phyloP scores from a whole-genome alignment of 345 rosid genomes.

The Ailanthus altissimus region DNA sequence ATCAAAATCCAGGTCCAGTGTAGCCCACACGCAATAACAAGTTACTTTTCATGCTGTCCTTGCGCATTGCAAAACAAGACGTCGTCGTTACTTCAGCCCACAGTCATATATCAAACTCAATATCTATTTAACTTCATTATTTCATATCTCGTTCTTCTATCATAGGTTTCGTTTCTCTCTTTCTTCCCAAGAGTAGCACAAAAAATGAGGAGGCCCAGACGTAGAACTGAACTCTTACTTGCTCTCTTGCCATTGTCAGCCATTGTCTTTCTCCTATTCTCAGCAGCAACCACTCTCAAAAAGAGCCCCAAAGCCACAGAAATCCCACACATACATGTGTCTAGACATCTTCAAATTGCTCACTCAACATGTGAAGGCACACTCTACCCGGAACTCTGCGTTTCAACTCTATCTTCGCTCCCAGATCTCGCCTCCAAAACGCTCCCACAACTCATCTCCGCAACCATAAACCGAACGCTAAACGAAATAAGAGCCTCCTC shows the following conservation, averaged over 20 bases:
- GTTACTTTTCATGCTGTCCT: background rate
- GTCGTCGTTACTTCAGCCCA: background rate
- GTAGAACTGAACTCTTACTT: constrained; percentile 20
- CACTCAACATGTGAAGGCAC: constrained; percentile 51
- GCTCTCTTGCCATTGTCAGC: constrained; percentile 28
- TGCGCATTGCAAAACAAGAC: too few species aligned
- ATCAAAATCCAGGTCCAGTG: background rate
- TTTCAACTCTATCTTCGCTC: constrained; percentile 51
- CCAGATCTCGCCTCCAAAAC: constrained; percentile 51
- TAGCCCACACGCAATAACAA: background rate
- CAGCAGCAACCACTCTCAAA: background rate
- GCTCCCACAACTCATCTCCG: constrained; percentile 48
- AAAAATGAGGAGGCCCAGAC: constrained; percentile 21
- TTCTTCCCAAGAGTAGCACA: background rate
- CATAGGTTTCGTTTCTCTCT: too few species aligned
- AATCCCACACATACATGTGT: constrained; percentile 32
- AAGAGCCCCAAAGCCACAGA: constrained; percentile 19
- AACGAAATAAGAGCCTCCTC: constrained; percentile 45
- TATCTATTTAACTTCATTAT: background rate
- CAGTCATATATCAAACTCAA: background rate
- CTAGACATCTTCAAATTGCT: constrained; percentile 35
- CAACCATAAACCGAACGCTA: constrained; percentile 53
- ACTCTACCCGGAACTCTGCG: constrained; percentile 59
- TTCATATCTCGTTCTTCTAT: background rate
- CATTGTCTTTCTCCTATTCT: constrained; percentile 23